These are phyloP conservation scores for Neophaeococcomyces mojaviensis DNA, from an alignment of 2,329 filamentous ascomycete species.

Conservation along the genomic window DNA sequence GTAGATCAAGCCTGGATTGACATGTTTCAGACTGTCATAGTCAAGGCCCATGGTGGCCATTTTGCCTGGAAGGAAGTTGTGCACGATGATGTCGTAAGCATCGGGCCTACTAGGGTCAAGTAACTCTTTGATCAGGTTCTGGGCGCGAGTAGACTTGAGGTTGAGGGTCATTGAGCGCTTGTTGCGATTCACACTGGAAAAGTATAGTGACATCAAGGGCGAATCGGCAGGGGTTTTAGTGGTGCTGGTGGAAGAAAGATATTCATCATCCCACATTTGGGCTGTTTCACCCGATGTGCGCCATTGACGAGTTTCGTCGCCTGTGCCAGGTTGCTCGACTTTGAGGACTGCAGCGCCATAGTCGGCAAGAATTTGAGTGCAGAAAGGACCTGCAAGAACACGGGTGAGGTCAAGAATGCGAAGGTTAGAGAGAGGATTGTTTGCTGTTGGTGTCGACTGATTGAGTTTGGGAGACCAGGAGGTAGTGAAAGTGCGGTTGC, in stretches of 20 bases:
- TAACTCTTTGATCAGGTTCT: conserved; percentile 12
- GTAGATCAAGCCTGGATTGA: conserved; percentile 42
- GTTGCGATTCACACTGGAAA: conserved; percentile 20
- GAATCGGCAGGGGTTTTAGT: neutral
- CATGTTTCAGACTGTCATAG: conserved; percentile 30
- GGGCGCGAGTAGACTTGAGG: conserved; percentile 11
- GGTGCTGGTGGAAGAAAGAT: neutral
- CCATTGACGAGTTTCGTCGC: conserved; percentile 21
- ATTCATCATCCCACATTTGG: conserved; percentile 4
- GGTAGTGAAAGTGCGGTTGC: too few relatives aligned
- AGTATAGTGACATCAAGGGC: conserved; percentile 15
- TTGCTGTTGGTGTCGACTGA: too few relatives aligned
- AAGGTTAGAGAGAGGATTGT: too few relatives aligned
- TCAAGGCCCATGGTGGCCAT: conserved; percentile 39
- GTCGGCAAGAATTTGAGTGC: conserved; percentile 21
- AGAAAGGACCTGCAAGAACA: conserved; percentile 20
- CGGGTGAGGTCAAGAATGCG: conserved; percentile 18
- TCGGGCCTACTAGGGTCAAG: neutral
- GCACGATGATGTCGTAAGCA: conserved; percentile 15
- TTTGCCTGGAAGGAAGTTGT: conserved; percentile 32
- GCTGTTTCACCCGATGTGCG: conserved; percentile 17
- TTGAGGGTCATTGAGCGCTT: conserved; percentile 17
- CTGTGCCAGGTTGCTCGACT: conserved; percentile 16
- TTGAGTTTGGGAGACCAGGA: too few relatives aligned
- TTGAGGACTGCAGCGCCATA: conserved; percentile 25